Base-by-base conservation (phyloP, 768 basidiomycete genomes). In the Lactarius deliciosus region DNA sequence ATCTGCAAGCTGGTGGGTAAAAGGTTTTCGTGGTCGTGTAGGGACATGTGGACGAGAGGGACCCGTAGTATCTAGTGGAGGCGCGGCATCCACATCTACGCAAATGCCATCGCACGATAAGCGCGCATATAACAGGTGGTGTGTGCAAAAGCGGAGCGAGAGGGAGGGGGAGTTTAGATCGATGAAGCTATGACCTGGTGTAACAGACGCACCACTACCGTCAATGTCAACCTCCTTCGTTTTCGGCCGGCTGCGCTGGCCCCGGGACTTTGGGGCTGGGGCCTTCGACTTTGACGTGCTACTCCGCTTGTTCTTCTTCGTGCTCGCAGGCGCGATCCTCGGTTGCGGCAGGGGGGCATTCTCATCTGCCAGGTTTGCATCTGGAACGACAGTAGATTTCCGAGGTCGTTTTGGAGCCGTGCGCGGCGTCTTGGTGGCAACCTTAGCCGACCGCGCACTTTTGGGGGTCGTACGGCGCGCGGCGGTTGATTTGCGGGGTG, bases 1-100 rank as follows among this genome's bases (percentile, higher is more conserved):
- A 36, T 63, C 40, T 20, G 62, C 61, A 3, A 67, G 66, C 32
- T 62, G 61, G 40, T 59, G 25, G 1, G 61, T 53, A 34, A 67
- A 55, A 18, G 66, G 45, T 4, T 5, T 57, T 13, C 1, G 36
- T 36, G 30, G 57, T n/a, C 50, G 57, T 6, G 40, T 32, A 54
- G 40, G 9, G 4, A 25, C 11, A 6, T 16, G 50, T 9, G 25
- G 32, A 3, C 34, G 57, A 18, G 40, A 63, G 53, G 41, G 40
- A 0, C 50, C 25, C 20, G 50, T 56, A 53, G 45, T 25, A 11
- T 11, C 25, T 7, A 6, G 22, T 53, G 50, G 50, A 25, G 25
- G 50, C 22, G 2, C 20, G 18, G 32, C n/a, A 18, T 32, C 56
- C 56, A 22, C 55, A n/a, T 34, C 55, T 34, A n/a, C 20, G 30